Base-by-base conservation (phyloP, 805 yeast species). In the Teunomyces panamensis region DNA sequence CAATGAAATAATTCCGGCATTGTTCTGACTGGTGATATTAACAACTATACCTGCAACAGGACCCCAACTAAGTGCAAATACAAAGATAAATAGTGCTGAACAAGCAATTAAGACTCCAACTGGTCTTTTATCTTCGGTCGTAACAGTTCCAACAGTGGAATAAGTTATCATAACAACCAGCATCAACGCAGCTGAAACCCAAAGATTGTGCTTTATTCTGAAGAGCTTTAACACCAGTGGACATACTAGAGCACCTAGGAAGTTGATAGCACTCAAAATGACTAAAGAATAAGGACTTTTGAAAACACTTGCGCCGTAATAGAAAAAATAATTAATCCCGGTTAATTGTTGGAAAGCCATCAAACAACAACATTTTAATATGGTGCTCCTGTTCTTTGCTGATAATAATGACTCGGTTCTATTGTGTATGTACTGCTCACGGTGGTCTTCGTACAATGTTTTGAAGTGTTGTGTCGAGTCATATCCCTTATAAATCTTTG, bases 301-400 rank as follows among this genome's bases (percentile, higher is more conserved):
- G 49, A 63, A 62, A 26, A 66, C 51, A 2, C 55, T 37, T 14
- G 56, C 56, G 13, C 67, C 65, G 39, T 56, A 68, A 49, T 67
- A 68, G 34, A 68, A 66, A 41, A 64, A 65, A 43, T 62, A 67
- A 42, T 63, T 64, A 17, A 64, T 66, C 2, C 71, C 72, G 2
- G 70, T 60, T 30, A 66, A 54, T 46, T 67, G 73, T 54, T 66
- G 72, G 43, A 64, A 59, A n/a, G 56, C 50, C 67, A 63, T 61
- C 14, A 67, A 42, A 3, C 46, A 16, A 24, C 64, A 57, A 49
- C 69, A 60, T 26, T 46, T 46, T 1, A 49, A 14, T 30, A 45
- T 27, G 5, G 10, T 17, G 14, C 42, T 35, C 14, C 36, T 29
- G 11, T 29, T 20, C 16, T 39, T 29, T 14, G 43, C 30, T n/a